Evolutionary conservation across 2,329 filamentous ascomycete genomes (phyloP), one percentile per base, ranked within the genome.

Genomic region (Lecanicillium sp.): DNA sequence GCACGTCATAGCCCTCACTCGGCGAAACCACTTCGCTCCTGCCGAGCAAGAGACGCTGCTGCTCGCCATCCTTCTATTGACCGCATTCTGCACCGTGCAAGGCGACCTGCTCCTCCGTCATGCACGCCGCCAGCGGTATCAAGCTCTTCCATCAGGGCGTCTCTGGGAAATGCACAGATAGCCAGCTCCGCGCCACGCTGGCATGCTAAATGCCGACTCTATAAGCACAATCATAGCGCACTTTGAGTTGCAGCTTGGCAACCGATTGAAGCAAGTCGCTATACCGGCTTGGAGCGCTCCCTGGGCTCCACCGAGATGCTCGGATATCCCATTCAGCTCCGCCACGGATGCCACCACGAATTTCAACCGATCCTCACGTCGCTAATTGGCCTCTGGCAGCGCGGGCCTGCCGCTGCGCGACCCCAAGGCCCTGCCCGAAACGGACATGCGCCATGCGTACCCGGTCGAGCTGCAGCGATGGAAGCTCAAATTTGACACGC

Each of bases 21-120:
- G 39, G 9, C 29, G 27, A n/a, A n/a, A 27, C 7, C 7, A 42
- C 14, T 39, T 44, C 6, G 32, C 23, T 7, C 23, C 8, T 12
- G 49, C 33, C 35, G 44, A 51, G 33, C 33, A 38, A 21, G 40
- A 48, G 35, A 39, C 32, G 21, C 17, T 51, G 8, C 35, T 48
- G 10, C 26, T 43, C 10, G 27, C 49, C 3, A 47, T 29, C 19
- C n/a, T 50, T n/a, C 43, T 50, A 4, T 36, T 48, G 24, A 32
- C 33, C 2, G 40, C 32, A 9, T 44, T 40, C 23, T 38, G 44
- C 33, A 48, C 30, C n/a, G 14, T 30, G 27, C 39, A 35, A 12
- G 33, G 27, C 12, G 35, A 41, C 21, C 20, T 42, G 11, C 17
- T 9, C 19, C 44, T 26, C 44, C 3, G 15, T 47, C 15, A 42